Evolutionary conservation across 75 land plant species (phyloP).

Genomic region (Selaginella moellendorffii): DNA sequence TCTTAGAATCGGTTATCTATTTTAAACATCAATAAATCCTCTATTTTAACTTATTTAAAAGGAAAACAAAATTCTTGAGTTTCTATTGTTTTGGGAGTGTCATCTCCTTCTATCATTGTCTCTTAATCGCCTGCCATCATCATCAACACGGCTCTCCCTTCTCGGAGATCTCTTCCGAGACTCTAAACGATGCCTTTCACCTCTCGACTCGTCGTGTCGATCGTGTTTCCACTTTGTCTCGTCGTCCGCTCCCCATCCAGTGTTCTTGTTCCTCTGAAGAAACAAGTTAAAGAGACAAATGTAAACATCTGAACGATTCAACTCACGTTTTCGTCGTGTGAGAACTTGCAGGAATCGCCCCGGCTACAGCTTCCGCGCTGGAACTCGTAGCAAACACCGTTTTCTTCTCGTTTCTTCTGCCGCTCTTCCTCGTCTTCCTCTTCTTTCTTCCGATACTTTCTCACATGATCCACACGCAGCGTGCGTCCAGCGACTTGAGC

Average conservation of each 20-base stretch:
- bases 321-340: conserved; percentile 77
- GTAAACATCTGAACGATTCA: neutral
- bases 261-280: conserved; percentile 62
- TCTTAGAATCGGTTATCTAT: no score
- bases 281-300: neutral
- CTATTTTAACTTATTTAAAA: no score
- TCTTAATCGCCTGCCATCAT: no score
- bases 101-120: no score
- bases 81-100: no score
- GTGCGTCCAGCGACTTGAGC: conserved; percentile 59
- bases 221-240: conserved; percentile 58
- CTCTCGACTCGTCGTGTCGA: no score
- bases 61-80: no score
- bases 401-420: conserved; percentile 61
- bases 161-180: no score
- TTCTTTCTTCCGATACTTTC: conserved; percentile 70
- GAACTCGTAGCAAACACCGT: conserved; percentile 78
- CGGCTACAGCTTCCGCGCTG: conserved; percentile 89
- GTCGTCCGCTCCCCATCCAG: conserved; percentile 61
- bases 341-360: conserved; percentile 79
- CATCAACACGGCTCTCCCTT: no score
- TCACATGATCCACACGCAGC: conserved; percentile 84
- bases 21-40: no score
- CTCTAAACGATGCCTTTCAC: no score
- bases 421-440: conserved; percentile 83